Percentiles rank a stretch among this genome's conserved stretches.
Conservation (phyloP, 768 basidiomycete genomes). For the Nidularia sp. region DNA sequence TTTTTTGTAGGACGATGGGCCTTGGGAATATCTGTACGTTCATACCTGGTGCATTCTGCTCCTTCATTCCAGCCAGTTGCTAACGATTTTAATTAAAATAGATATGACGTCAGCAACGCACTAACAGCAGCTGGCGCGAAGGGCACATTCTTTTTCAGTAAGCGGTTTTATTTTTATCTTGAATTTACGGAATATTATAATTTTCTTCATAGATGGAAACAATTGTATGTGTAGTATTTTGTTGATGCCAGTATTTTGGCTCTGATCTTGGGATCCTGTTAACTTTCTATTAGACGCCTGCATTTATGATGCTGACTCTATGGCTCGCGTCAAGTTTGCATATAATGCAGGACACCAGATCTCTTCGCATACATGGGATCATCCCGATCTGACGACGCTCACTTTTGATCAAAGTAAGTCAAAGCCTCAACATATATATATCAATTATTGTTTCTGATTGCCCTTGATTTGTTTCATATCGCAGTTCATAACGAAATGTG, state of each 20-base stretch:
- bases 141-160: conserved; percentile 43
- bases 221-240: conserved; percentile 19
- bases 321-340: conserved; percentile 24
- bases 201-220: conserved; percentile 21
- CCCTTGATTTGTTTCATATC: neutral
- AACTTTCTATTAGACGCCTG: neutral
- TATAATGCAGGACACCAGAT: conserved; percentile 37
- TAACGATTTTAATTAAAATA: no score
- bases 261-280: conserved; percentile 7
- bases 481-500: neutral
- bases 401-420: conserved; percentile 23
- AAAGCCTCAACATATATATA: neutral
- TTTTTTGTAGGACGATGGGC: conserved; percentile 14
- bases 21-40: no score
- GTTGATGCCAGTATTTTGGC: conserved; percentile 32
- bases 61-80: no score
- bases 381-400: conserved; percentile 30
- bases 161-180: conserved; percentile 2
- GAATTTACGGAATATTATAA: neutral
- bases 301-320: neutral
- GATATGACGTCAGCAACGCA: conserved; percentile 21
- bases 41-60: no score
- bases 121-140: conserved; percentile 27
- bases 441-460: neutral
- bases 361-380: conserved; percentile 45